Base-by-base conservation (phyloP, 257 asterid species). In the Parsonsia alboflavescens region DNA sequence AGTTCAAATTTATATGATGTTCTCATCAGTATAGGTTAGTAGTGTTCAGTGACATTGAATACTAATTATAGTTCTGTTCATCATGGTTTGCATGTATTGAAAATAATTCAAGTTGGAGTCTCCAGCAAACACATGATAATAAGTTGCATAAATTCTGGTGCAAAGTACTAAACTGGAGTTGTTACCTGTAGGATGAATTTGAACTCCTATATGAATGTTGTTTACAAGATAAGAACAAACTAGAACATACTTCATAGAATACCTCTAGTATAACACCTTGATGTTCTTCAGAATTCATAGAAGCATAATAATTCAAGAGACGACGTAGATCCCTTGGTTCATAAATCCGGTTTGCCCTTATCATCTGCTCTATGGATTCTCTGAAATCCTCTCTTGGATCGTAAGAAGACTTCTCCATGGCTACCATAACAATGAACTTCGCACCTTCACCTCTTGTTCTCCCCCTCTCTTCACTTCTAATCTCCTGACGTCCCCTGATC, bases 311-410 rank as follows among this genome's bases (percentile, higher is more conserved):
- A 71, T 86, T 81, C 83, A 92, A 81, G 24, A 92, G 89, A 33
- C 83, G 71, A 7, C 96, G 87, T 76, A 92, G 73, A 78, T 90
- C 95, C 83, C 83, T 85, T 0, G 87, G 73, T 45, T 90, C 86
- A 13, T 65, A 70, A 72, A 90, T 88, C 79, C 81, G 67, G 56
- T 88, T 87, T 0, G 85, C 79, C 13, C 79, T 68, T 24, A 92
- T 92, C 85, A 92, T 87, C 79, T 86, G 79, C 85, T 82, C 85
- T 67, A 92, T 90, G 30, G 97, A 92, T 75, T 86, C 89, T 58
- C 89, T 82, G 78, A 92, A 90, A 78, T 92, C 94, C 82, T 86
- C 79, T 71, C 89, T 83, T 5, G 96, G 96, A 82, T 92, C 90
- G 65, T 76, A 84, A 10, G 95, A 83, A 0, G 87, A 73, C 79